Conservation (phyloP, 129 eudicot species). For the Sambucus nigra region DNA sequence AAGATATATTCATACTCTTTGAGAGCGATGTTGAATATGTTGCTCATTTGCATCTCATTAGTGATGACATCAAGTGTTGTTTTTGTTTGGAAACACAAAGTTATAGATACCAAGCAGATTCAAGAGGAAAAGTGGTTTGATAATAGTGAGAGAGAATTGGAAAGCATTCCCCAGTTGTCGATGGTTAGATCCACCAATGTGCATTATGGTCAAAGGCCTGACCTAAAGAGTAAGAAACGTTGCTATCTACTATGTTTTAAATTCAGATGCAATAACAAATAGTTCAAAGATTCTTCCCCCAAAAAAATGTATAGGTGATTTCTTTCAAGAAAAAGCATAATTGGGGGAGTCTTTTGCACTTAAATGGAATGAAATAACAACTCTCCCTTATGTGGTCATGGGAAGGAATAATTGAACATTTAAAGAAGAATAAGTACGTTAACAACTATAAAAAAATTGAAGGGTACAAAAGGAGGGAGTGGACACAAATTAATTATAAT, state of each 20-base stretch:
- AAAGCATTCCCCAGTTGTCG: constrained; percentile 45
- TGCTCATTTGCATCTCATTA: constrained; percentile 34
- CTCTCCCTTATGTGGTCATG: too few species aligned
- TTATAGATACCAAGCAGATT: constrained; percentile 27
- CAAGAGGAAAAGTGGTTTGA: constrained; percentile 9
- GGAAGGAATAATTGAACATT: too few species aligned
- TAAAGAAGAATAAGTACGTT: too few species aligned
- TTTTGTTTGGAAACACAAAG: constrained; percentile 32
- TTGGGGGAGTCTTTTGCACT: too few species aligned
- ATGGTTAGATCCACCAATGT: constrained; percentile 24
- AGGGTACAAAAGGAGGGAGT: too few species aligned
- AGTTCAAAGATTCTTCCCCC: too few species aligned
- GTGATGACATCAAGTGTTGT: constrained; percentile 23
- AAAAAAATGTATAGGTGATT: too few species aligned
- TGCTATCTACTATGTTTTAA: background rate
- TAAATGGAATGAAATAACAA: too few species aligned
- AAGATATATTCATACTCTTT: constrained; percentile 17
- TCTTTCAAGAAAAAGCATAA: too few species aligned
- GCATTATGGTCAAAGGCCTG: constrained; percentile 50
- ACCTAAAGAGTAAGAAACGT: constrained; percentile 43
- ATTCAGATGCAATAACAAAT: background rate
- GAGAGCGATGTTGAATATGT: constrained; percentile 23
- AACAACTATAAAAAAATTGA: too few species aligned
- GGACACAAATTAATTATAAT: too few species aligned
- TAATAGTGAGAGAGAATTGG: constrained; percentile 36